Evolutionary conservation across 164 flowering plant species (phyloP).

Genomic region (Nymphaea colorata): DNA sequence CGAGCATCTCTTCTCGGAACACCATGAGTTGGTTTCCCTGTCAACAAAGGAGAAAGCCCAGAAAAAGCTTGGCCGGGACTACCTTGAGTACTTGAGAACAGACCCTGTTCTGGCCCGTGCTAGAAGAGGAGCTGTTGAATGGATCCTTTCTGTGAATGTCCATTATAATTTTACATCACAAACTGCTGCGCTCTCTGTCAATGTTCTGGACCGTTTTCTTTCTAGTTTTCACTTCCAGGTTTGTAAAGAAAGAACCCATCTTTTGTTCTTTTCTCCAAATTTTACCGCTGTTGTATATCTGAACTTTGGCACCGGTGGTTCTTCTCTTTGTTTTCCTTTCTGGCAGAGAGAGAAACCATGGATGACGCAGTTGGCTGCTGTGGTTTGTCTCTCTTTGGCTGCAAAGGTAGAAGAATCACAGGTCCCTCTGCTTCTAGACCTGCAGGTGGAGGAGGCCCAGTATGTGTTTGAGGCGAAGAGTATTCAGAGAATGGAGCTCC

Average conservation of each 20-base stretch:
- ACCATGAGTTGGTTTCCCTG: slow-evolving; percentile 43
- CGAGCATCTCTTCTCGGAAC: slow-evolving; percentile 38
- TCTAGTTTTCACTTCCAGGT: slow-evolving; percentile 26
- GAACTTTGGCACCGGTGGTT: not conserved
- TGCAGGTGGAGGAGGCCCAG: slow-evolving; percentile 56
- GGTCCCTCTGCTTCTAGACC: slow-evolving; percentile 65
- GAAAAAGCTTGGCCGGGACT: slow-evolving; percentile 7
- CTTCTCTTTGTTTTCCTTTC: not conserved
- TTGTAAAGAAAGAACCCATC: slow-evolving; percentile 1
- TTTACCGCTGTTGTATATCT: too few relatives aligned
- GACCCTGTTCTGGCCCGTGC: slow-evolving; percentile 26
- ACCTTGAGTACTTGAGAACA: slow-evolving; percentile 4
- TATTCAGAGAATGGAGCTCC: too few relatives aligned
- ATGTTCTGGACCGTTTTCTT: slow-evolving; percentile 68
- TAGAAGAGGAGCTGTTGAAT: slow-evolving; percentile 48
- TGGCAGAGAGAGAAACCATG: slow-evolving; percentile 50
- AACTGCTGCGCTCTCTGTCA: slow-evolving; percentile 65
- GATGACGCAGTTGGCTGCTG: slow-evolving; percentile 76
- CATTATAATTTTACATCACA: slow-evolving; percentile 50
- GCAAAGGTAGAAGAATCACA: slow-evolving; percentile 86
- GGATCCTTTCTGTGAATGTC: slow-evolving; percentile 59
- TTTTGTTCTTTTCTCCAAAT: not conserved
- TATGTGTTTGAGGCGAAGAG: slow-evolving; percentile 69
- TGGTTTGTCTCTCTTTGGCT: slow-evolving; percentile 80
- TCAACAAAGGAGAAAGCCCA: slow-evolving; percentile 30